Evolutionary conservation across 1,284 basidiomycete species (phyloP).

Genomic region (Papiliotrema laurentii): DNA sequence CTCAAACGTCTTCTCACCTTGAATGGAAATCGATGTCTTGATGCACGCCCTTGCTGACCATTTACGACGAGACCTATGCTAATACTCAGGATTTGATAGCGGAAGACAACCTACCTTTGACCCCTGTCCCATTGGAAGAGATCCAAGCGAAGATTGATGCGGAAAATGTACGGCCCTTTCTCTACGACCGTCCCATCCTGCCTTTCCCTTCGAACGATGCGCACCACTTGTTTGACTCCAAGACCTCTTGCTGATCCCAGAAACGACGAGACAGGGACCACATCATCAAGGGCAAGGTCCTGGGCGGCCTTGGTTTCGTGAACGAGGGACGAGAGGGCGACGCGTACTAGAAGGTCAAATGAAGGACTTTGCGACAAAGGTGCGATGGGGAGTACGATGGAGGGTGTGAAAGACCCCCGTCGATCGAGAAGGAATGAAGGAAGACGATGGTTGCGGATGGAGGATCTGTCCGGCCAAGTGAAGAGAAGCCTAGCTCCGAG

Average conservation of each 20-base stretch:
- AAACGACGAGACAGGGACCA: constrained; percentile 41
- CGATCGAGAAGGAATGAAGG: no score
- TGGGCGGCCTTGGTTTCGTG: constrained; percentile 43
- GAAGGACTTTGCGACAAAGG: no score
- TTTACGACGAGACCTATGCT: neutral
- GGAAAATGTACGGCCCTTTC: constrained; percentile 49
- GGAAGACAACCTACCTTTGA: constrained; percentile 80
- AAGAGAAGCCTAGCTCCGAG: no score
- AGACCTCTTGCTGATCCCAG: constrained; percentile 18
- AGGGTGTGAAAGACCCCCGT: no score
- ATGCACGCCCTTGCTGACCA: no score
- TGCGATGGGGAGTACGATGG: no score
- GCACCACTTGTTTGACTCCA: no score
- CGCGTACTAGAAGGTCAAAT: constrained; percentile 41
- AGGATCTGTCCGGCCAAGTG: no score
- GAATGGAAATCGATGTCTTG: no score
- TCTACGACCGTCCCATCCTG: neutral
- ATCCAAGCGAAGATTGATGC: constrained; percentile 68
- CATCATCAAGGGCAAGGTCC: constrained; percentile 37
- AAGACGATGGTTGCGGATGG: no score
- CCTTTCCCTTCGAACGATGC: no score
- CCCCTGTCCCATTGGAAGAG: constrained; percentile 64
- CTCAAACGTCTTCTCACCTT: no score
- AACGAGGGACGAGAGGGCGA: constrained; percentile 48
- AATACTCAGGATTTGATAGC: constrained; percentile 74